Conservation (phyloP, 176 grass and related monocot species). For the Metroxylon sagu region DNA sequence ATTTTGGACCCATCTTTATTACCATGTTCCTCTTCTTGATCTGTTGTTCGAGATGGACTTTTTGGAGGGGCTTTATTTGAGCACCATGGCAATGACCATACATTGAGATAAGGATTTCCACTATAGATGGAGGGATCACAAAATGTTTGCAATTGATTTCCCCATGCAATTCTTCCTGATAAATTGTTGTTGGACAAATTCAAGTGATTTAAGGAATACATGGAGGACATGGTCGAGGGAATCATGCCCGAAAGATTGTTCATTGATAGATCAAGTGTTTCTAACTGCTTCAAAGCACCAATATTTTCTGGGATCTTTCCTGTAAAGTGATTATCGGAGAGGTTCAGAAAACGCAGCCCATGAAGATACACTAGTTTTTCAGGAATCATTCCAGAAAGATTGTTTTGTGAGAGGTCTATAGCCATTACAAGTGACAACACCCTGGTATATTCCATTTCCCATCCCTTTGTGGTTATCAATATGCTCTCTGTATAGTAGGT, state of each 20-base stretch:
- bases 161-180: not conserved
- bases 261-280: conserved; percentile 2
- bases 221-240: not conserved
- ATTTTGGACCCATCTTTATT: no score
- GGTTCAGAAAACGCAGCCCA: no score
- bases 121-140: not conserved
- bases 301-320: not conserved
- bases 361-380: no score
- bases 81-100: not conserved
- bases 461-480: no score
- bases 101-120: not conserved
- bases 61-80: no score
- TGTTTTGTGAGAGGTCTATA: no score
- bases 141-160: not conserved
- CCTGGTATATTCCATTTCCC: no score
- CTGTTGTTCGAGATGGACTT: no score
- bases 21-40: no score
- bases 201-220: not conserved
- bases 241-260: not conserved
- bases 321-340: not conserved
- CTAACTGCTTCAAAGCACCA: not conserved
- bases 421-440: no score
- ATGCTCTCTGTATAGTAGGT: no score
- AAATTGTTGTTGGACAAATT: conserved; percentile 9
- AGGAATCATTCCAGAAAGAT: no score